phyloP scores from a whole-genome alignment of 1,284 basidiomycete genomes.

The Cryptococcus floricola region DNA sequence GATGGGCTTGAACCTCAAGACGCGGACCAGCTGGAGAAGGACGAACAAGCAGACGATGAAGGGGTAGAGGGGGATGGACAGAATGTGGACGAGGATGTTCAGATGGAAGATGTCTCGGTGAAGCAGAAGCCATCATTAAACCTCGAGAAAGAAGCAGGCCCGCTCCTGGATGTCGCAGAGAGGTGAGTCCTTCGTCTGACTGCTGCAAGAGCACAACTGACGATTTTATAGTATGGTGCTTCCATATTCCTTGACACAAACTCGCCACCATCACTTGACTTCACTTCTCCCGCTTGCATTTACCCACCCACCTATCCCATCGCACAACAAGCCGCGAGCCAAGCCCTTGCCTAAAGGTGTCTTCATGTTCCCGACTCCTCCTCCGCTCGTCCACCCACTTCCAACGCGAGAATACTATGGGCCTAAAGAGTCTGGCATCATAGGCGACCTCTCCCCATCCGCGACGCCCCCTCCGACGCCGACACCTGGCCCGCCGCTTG shows the following conservation, averaged over 20 bases:
- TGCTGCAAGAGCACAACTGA: background rate
- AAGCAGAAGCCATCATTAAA: background rate
- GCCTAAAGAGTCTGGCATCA: constrained; percentile 1
- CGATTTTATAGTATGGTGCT: constrained; percentile 29
- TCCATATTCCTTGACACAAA: constrained; percentile 37
- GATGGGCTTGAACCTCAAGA: constrained; percentile 30
- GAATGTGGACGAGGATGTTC: constrained; percentile 7
- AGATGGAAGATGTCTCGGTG: constrained; percentile 15
- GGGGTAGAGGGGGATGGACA: constrained; percentile 16
- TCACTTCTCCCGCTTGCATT: constrained; percentile 44
- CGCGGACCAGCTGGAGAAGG: constrained; percentile 15
- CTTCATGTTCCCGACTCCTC: constrained; percentile 40
- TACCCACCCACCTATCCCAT: constrained; percentile 41
- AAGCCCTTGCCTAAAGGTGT: constrained; percentile 28
- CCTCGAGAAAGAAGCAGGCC: constrained; percentile 11
- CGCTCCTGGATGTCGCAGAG: constrained; percentile 30
- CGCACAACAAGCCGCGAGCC: constrained; percentile 34
- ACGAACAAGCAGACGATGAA: constrained; percentile 3
- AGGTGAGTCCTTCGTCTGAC: constrained; percentile 24
- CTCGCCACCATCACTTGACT: constrained; percentile 36
- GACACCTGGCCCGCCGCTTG: background rate
- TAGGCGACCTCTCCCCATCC: constrained; percentile 1
- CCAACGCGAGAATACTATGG: constrained; percentile 31
- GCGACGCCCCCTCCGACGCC: background rate
- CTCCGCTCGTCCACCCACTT: constrained; percentile 25